Base-by-base conservation (phyloP, 306 rosid genomes). In the Senna siamea region DNA sequence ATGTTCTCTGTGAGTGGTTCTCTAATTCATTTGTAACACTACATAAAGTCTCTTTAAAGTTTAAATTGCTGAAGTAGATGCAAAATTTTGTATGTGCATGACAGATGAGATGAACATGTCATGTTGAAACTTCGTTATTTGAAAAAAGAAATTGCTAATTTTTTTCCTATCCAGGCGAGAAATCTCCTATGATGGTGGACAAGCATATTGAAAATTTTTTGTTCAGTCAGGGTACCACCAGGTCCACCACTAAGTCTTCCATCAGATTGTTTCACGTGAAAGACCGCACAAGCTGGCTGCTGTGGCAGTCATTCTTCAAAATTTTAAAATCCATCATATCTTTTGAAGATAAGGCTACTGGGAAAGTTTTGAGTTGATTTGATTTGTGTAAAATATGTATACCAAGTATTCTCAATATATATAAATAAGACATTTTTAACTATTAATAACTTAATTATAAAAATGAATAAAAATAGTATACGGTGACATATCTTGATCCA, bases 241-340 rank as follows among this genome's bases (percentile, higher is more conserved):
- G 75, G 70, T 67, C 80, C 83, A 70, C 67, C 83, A 66, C 40
- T 38, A 40, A 47, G 41, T 35, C 40, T 57, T 68, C 5, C n/a
- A 26, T 47, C 11, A 65, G 74, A 52, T 67, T 79, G 70, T 61
- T 74, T 78, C 73, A 61, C 38, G 77, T 59, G 75, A 70, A 76
- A 63, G 69, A 51, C 43, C 37, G 59, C 26, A 26, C 53, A 66
- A 18, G 28, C 58, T 38, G 66, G 64, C 72, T 12, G 32, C 50
- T 44, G 70, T 44, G 70, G 58, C 70, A 68, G 7, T 37, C 50
- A 67, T 69, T 72, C 44, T 35, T 63, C 37, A 20, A 48, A 8
- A 2, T 56, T 17, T 41, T 54, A 3, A 35, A 66, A 47, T 67
- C 35, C 28, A 70, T 59, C 34, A 1, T 15, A 67, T 46, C 26